Evolutionary conservation across 176 grass and related monocot species (phyloP).

Genomic region (Phyllostachys edulis): DNA sequence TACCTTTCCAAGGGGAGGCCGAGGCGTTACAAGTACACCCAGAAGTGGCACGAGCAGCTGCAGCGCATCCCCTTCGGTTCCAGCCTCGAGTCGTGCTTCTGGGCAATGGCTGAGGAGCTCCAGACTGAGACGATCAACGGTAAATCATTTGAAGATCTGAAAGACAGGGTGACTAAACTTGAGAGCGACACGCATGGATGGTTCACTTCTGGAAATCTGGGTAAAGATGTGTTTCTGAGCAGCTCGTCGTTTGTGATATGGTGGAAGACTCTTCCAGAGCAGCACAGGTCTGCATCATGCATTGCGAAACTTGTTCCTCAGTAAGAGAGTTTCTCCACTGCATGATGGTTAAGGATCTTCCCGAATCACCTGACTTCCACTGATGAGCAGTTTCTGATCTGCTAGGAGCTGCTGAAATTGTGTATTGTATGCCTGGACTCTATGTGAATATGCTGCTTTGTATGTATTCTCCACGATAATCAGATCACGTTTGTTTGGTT

Average conservation of each 20-base stretch:
- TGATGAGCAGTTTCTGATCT: conserved; percentile 12
- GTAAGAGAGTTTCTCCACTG: not conserved
- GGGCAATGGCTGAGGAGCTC: conserved; percentile 83
- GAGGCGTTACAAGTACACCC: conserved; percentile 77
- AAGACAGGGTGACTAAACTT: conserved; percentile 58
- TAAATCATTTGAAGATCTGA: conserved; percentile 55
- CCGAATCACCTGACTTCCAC: not conserved
- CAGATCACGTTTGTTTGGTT: not conserved
- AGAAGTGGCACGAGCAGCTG: conserved; percentile 77
- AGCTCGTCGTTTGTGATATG: conserved; percentile 75
- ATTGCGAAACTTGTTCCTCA: conserved; percentile 40
- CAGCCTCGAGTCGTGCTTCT: conserved; percentile 81
- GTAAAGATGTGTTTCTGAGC: conserved; percentile 65
- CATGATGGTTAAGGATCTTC: not conserved
- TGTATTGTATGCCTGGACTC: conserved; percentile 1
- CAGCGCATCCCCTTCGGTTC: conserved; percentile 50
- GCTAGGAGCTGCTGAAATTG: not conserved
- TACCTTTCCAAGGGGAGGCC: conserved; percentile 83
- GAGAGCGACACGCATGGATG: conserved; percentile 63
- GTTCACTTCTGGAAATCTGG: conserved; percentile 57
- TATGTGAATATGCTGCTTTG: not conserved
- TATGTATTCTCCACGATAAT: not conserved
- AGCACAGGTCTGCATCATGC: conserved; percentile 63
- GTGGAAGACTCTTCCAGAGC: conserved; percentile 88
- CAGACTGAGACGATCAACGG: conserved; percentile 60